These are phyloP conservation scores for Pythium brachiatum DNA, from an alignment of 352 stramenopile species.

Conservation along the genomic window DNA sequence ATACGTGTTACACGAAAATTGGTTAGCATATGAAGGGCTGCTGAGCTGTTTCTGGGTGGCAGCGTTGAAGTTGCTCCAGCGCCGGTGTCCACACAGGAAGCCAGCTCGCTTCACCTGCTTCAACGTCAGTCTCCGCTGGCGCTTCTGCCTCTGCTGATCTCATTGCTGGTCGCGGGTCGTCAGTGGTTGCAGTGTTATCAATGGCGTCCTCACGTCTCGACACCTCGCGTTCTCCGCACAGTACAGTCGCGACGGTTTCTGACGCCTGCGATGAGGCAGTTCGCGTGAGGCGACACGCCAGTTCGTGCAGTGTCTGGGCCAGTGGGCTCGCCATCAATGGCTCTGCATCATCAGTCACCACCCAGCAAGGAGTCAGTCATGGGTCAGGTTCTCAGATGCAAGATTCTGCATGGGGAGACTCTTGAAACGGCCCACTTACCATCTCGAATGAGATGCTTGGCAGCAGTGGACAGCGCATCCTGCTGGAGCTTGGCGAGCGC, in stretches of 20 bases:
- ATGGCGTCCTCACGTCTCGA: background rate
- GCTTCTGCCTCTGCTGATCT: background rate
- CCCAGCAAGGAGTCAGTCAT: background rate
- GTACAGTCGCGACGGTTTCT: conserved; percentile 11
- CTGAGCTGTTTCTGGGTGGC: background rate
- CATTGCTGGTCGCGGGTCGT: background rate
- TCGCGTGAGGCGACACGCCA: conserved; percentile 7
- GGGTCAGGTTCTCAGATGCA: background rate
- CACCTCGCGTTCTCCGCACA: background rate
- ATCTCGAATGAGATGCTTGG: background rate
- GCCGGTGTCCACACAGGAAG: background rate
- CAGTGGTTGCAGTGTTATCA: background rate
- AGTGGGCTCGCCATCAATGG: background rate
- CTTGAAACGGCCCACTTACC: background rate
- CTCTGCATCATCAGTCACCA: background rate
- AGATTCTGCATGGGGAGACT: background rate
- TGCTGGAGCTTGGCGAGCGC: background rate
- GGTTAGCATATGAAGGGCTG: background rate
- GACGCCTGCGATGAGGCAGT: background rate
- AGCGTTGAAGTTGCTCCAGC: conserved; percentile 17
- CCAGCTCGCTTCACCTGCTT: background rate
- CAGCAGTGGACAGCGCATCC: background rate
- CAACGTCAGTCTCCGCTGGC: background rate
- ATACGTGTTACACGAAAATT: background rate
- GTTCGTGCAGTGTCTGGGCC: background rate